phyloP scores from a whole-genome alignment of 352 stramenopile genomes.

The Phytopythium vexans region DNA sequence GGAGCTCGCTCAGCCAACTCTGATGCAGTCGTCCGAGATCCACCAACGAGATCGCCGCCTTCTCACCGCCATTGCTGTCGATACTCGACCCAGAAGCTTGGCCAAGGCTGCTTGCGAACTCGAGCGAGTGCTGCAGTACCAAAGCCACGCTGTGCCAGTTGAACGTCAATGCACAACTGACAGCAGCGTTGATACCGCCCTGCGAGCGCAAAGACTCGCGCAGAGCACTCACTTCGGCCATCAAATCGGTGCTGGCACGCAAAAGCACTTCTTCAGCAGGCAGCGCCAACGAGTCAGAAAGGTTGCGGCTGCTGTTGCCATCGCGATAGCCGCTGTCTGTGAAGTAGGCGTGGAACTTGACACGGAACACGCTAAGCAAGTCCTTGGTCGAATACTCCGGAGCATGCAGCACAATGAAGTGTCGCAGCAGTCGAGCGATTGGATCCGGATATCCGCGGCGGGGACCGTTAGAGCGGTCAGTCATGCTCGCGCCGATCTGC shows the following conservation, averaged over 20 bases:
- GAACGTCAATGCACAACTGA: conserved; percentile 16
- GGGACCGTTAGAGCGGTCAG: background rate
- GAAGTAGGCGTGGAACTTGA: conserved; percentile 38
- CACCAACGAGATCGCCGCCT: conserved; percentile 27
- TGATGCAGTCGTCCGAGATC: conserved; percentile 59
- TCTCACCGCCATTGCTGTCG: background rate
- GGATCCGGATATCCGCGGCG: background rate
- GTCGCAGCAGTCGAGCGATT: conserved; percentile 31
- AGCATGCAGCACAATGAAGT: conserved; percentile 47
- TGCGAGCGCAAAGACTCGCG: background rate
- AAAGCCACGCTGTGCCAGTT: conserved; percentile 50
- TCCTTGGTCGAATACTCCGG: conserved; percentile 42
- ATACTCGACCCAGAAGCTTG: no score
- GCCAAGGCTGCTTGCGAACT: conserved; percentile 13
- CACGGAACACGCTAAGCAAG: conserved; percentile 43
- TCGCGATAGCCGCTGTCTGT: background rate
- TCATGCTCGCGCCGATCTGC: conserved; percentile 33
- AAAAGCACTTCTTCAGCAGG: conserved; percentile 37
- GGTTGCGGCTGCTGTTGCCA: background rate
- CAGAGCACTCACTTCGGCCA: background rate
- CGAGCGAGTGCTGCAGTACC: conserved; percentile 35
- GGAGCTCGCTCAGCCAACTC: conserved; percentile 50
- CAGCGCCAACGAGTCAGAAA: conserved; percentile 1
- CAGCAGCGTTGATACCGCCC: conserved; percentile 1
- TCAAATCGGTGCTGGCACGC: conserved; percentile 51